These are phyloP conservation scores for Alnus glutinosa DNA, from an alignment of 306 rosid genomes.

Conservation along the genomic window DNA sequence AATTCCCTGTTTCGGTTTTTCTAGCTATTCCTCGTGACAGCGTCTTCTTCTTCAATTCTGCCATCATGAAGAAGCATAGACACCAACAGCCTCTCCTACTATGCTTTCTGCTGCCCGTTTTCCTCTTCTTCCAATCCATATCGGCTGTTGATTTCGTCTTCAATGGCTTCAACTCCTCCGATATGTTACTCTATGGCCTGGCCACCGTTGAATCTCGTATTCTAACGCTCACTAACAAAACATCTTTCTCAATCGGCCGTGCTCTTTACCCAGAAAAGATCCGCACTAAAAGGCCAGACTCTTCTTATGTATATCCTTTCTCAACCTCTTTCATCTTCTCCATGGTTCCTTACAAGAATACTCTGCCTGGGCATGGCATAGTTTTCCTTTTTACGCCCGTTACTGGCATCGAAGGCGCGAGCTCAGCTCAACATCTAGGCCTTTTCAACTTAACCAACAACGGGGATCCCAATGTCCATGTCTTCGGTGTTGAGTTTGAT, in stretches of 20 bases:
- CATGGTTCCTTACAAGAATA: slow-evolving; percentile 54
- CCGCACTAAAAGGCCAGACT: slow-evolving; percentile 46
- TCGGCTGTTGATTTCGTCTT: slow-evolving; percentile 60
- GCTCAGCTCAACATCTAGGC: slow-evolving; percentile 63
- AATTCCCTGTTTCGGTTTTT: no score
- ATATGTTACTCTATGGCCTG: slow-evolving; percentile 57
- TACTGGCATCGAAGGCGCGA: slow-evolving; percentile 54
- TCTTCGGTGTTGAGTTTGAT: slow-evolving; percentile 81
- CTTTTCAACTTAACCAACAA: slow-evolving; percentile 61
- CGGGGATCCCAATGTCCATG: slow-evolving; percentile 45
- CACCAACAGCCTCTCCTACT: slow-evolving; percentile 17
- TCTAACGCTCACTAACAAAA: slow-evolving; percentile 62
- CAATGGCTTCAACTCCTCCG: slow-evolving; percentile 72
- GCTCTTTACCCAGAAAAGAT: slow-evolving; percentile 53
- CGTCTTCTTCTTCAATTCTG: no score
- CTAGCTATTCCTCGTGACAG: no score
- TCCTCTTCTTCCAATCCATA: slow-evolving; percentile 25
- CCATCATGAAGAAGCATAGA: slow-evolving; percentile 20
- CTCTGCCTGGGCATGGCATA: slow-evolving; percentile 65
- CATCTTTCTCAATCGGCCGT: slow-evolving; percentile 64
- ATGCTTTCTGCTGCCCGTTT: slow-evolving; percentile 23
- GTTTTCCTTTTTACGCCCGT: slow-evolving; percentile 68
- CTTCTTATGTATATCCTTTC: slow-evolving; percentile 55
- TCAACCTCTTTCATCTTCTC: slow-evolving; percentile 84
- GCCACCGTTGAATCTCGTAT: slow-evolving; percentile 55